Percentiles rank a stretch among this genome's conserved stretches.
Conservation (phyloP, 768 basidiomycete species). For the Macrolepiota fuliginosa region DNA sequence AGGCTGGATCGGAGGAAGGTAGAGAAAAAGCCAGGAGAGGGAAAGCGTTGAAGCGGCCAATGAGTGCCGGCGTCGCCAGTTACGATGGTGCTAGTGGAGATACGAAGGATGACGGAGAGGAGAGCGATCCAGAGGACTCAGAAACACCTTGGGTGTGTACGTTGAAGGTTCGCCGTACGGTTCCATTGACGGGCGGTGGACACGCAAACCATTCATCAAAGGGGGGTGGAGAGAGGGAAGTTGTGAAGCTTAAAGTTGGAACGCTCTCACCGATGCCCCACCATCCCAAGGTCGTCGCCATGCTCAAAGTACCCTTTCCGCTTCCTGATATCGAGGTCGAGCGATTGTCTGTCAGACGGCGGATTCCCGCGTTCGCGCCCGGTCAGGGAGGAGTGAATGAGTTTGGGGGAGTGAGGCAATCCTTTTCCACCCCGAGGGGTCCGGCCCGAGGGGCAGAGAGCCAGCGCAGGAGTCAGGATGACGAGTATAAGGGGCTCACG, state of each 20-base stretch:
- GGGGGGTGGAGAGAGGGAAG: constrained; percentile 21
- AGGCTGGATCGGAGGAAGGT: constrained; percentile 29
- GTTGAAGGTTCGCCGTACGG: constrained; percentile 58
- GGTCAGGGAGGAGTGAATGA: constrained; percentile 20
- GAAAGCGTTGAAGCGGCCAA: constrained; percentile 9
- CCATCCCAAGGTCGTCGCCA: constrained; percentile 91
- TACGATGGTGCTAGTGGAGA: constrained; percentile 9
- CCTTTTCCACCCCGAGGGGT: constrained; percentile 17
- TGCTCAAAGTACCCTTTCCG: constrained; percentile 89
- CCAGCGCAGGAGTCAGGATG: constrained; percentile 10
- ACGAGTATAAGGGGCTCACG: constrained; percentile 44
- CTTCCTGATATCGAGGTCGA: constrained; percentile 81
- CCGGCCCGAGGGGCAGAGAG: constrained; percentile 5
- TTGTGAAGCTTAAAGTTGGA: constrained; percentile 65
- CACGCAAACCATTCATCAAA: constrained; percentile 3
- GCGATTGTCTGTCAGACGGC: constrained; percentile 47
- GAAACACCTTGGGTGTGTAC: constrained; percentile 96
- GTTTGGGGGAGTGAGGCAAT: neutral
- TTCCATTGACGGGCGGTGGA: constrained; percentile 13
- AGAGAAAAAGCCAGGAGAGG: constrained; percentile 18
- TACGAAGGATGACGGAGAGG: constrained; percentile 58
- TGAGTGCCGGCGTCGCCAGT: neutral
- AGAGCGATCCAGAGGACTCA: constrained; percentile 93
- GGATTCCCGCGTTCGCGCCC: constrained; percentile 21
- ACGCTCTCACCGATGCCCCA: constrained; percentile 91